Percentiles rank a stretch among this genome's conserved stretches.
phyloP scores from a whole-genome alignment of 371 early-diverging fungal genomes.

The Apophysomyces sp. region DNA sequence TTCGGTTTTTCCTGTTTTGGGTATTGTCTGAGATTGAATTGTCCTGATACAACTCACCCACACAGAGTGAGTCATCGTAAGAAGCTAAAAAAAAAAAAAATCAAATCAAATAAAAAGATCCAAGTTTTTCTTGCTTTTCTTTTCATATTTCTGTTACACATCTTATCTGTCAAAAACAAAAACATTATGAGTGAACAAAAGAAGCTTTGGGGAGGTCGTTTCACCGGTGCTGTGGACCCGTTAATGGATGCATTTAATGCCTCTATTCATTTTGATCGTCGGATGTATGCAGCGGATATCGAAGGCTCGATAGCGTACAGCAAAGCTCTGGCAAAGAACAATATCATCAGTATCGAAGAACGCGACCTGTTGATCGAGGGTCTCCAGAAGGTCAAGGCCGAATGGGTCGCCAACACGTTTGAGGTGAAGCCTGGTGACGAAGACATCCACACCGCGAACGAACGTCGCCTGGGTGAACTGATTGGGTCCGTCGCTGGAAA shows the following conservation, averaged over 20 bases:
- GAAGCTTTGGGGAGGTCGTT: conserved; percentile 86
- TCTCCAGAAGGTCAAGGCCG: conserved; percentile 70
- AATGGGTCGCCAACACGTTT: conserved; percentile 85
- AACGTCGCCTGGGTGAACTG: conserved; percentile 91
- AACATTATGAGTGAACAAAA: conserved; percentile 24
- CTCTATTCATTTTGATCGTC: conserved; percentile 90
- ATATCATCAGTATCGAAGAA: conserved; percentile 80
- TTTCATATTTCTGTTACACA: not conserved
- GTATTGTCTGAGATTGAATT: not conserved
- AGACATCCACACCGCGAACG: conserved; percentile 98
- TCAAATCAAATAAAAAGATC: not conserved
- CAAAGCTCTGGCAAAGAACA: conserved; percentile 72
- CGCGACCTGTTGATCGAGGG: conserved; percentile 72
- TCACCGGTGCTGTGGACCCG: conserved; percentile 90
- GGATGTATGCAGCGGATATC: conserved; percentile 89
- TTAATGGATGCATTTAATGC: conserved; percentile 96
- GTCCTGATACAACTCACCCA: not conserved
- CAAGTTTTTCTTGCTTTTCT: not conserved
- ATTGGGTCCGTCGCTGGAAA: conserved; percentile 93
- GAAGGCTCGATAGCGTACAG: conserved; percentile 91
- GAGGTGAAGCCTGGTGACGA: conserved; percentile 83
- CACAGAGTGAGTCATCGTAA: conserved; percentile 12
- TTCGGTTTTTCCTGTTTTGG: too few species aligned
- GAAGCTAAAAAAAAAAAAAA: not conserved
- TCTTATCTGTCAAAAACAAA: not conserved